These are phyloP conservation scores for Plasmodium knowlesi DNA, from an alignment of 169 alveolate genomes.

Conservation along the genomic window DNA sequence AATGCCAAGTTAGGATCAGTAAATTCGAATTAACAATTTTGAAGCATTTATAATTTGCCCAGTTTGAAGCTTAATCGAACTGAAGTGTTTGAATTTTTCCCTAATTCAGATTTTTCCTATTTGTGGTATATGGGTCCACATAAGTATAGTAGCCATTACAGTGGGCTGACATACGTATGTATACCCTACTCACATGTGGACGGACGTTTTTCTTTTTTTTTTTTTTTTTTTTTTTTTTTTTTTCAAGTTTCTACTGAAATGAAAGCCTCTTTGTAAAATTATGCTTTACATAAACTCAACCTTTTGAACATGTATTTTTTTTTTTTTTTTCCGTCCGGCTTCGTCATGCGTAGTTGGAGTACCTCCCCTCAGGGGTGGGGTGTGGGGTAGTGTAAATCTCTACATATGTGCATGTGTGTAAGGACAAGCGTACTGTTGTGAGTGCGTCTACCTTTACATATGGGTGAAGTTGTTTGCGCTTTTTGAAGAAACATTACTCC, in stretches of 20 bases:
- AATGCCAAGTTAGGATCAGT: background rate
- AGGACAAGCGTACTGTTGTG: background rate
- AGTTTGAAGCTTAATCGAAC: background rate
- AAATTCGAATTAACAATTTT: background rate
- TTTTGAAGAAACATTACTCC: background rate
- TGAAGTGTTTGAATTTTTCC: background rate
- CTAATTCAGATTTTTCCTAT: background rate
- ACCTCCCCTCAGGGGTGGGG: background rate
- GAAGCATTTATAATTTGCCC: background rate
- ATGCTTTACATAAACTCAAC: background rate
- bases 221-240: background rate
- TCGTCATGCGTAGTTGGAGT: background rate
- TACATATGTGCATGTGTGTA: background rate
- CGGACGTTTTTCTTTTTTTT: background rate
- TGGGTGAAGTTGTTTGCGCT: background rate
- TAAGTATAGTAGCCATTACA: background rate
- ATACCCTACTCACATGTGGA: background rate
- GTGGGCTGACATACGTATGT: background rate
- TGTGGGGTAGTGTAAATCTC: background rate
- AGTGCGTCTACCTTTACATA: background rate
- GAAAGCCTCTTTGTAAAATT: background rate
- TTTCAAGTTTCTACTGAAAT: background rate
- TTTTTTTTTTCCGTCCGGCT: background rate
- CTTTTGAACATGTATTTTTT: constrained; percentile 5
- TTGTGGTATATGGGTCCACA: background rate